Evolutionary conservation across 2,329 filamentous ascomycete genomes (phyloP), one percentile per base, ranked within the genome.

Genomic region (Verticillium tricorpus): DNA sequence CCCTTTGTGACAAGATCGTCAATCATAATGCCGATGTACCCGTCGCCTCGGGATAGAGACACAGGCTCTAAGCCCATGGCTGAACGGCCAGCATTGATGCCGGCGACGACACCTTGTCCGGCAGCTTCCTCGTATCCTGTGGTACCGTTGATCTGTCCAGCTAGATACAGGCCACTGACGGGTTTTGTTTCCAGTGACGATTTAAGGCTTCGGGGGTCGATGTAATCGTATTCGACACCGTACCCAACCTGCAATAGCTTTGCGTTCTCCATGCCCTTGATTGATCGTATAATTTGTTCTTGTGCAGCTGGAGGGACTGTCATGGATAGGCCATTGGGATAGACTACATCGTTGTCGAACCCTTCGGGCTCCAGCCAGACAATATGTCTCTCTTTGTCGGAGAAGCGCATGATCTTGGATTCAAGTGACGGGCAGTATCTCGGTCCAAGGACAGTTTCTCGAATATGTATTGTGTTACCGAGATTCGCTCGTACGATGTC

Each of bases 21-120:
- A 69, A 99, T 93, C 93, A 99, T 97, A 77, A 99, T 90, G 67
- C 95, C 95, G 70, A 99, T 98, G 74, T 97, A 99, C 14, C 92
- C 93, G 74, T 99, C 94, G 1, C 90, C 89, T 66, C 95, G 85
- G 8, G 88, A 88, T 34, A 99, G 79, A 0, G 85, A 85, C 64
- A 96, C 81, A 0, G 87, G 83, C 1, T 81, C 74, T 62, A 89
- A 86, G 1, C 85, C 84, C 64, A 86, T 83, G 0, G 93, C 86
- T 1, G 88, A 84, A n/a, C 95, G 84, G 2, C 94, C 95, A 1
- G 95, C 95, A 71, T 99, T 99, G 69, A 94, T 93, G 35, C 95
- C 95, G 0, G 95, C 95, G 15, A 99, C 79, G 56, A 99, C 83
- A 11, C 95, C 95, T 74, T 99, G 95, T 0, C 91, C 94, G 0